phyloP scores from a whole-genome alignment of 225 moss, liverwort and hornwort species.

The Antitrichia curtipendula region DNA sequence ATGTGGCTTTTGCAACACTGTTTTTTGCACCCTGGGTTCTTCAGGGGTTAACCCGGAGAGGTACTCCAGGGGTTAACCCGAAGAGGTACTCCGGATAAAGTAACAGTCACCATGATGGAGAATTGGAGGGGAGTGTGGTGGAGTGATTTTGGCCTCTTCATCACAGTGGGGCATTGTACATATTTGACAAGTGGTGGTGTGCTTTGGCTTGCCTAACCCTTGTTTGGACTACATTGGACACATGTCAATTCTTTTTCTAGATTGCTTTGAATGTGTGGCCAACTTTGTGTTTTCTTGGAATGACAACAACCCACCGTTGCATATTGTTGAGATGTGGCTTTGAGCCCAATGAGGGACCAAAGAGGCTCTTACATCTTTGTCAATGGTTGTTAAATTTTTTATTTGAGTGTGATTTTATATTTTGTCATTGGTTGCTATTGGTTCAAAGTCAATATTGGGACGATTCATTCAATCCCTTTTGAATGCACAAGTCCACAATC shows the following conservation, averaged over 20 bases:
- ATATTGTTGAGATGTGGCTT: neutral
- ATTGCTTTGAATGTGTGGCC: no score
- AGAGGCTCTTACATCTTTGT: neutral
- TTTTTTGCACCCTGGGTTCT: neutral
- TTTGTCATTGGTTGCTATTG: neutral
- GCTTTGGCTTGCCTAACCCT: neutral
- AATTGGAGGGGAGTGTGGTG: neutral
- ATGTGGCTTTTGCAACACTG: neutral
- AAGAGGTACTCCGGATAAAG: no score
- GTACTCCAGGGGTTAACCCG: no score
- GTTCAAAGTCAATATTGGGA: no score
- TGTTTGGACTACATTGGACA: neutral
- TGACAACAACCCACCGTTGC: neutral
- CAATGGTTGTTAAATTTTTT: neutral
- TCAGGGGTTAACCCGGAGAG: accelerated
- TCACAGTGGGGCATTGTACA: accelerated
- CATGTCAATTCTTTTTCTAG: neutral
- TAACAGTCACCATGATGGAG: accelerated
- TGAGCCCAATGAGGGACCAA: neutral
- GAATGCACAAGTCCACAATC: accelerated
- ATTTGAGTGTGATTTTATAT: accelerated
- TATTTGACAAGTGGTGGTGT: neutral
- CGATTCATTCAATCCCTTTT: neutral
- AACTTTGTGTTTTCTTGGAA: neutral
- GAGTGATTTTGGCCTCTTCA: no score